These are phyloP conservation scores for Camellia sinensis DNA, from an alignment of 148 eudicot genomes.

Conservation along the genomic window DNA sequence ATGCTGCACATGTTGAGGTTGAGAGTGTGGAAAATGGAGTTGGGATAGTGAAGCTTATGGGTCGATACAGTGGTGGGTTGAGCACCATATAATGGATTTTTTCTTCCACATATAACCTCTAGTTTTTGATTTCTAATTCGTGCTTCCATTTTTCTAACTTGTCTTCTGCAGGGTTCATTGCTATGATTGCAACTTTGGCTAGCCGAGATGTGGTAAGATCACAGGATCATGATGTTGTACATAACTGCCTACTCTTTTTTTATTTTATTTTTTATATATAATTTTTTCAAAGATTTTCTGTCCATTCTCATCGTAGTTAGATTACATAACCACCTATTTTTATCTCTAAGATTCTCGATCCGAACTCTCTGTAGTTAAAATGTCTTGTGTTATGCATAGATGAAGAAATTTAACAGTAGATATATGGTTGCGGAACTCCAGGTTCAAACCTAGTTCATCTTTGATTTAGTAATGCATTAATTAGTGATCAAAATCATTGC, in stretches of 20 bases:
- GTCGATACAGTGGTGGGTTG: slow-evolving; percentile 52
- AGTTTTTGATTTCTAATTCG: slow-evolving; percentile 10
- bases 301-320: background rate
- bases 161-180: slow-evolving; percentile 49
- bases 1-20: slow-evolving; percentile 69
- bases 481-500: background rate
- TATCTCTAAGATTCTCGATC: background rate
- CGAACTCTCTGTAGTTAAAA: background rate
- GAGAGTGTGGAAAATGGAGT: slow-evolving; percentile 64
- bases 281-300: background rate
- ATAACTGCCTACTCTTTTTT: background rate
- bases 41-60: slow-evolving; percentile 63
- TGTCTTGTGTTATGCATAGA: background rate
- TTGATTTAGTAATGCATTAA: background rate
- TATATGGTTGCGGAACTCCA: background rate
- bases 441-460: slow-evolving; percentile 6
- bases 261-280: no score
- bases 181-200: slow-evolving; percentile 54
- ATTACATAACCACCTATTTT: background rate
- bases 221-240: background rate
- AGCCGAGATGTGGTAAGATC: slow-evolving; percentile 56
- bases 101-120: background rate
- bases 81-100: background rate
- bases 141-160: slow-evolving; percentile 1
- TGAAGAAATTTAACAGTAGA: background rate